A percentile compares a stretch with the other conserved stretches of the same genome.
phyloP scores from a whole-genome alignment of 805 yeast species.

The Saccharomycopsis javanensis region DNA sequence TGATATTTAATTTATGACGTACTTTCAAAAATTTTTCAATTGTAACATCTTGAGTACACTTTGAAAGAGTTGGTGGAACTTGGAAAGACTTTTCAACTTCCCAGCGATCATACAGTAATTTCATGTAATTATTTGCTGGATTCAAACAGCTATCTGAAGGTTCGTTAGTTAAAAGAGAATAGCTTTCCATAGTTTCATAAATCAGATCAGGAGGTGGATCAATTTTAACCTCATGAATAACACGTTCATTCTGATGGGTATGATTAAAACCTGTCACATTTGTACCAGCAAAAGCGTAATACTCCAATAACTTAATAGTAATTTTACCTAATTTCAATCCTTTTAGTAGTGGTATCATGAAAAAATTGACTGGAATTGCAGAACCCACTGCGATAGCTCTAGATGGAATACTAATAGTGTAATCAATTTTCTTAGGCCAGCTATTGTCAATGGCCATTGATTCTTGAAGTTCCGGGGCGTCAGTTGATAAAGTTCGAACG shows the following conservation, averaged over 20 bases:
- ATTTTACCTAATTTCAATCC: constrained; percentile 74
- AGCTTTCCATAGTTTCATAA: constrained; percentile 8
- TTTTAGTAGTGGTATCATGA: constrained; percentile 70
- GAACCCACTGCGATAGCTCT: constrained; percentile 90
- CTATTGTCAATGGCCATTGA: constrained; percentile 90
- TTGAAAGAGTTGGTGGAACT: constrained; percentile 64
- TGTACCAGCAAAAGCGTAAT: constrained; percentile 32
- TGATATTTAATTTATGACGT: constrained; percentile 79
- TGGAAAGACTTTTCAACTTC: constrained; percentile 50
- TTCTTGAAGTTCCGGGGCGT: constrained; percentile 78
- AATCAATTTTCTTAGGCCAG: constrained; percentile 93
- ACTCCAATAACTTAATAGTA: constrained; percentile 58
- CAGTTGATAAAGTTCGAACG: constrained; percentile 79
- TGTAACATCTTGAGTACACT: constrained; percentile 82
- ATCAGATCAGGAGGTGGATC: constrained; percentile 21
- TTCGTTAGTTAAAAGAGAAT: neutral
- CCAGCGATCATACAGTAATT: constrained; percentile 48
- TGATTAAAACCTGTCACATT: neutral
- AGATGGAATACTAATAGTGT: constrained; percentile 74
- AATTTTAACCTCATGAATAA: constrained; percentile 41
- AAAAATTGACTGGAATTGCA: constrained; percentile 54
- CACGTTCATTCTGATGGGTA: constrained; percentile 52
- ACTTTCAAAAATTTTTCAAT: constrained; percentile 63
- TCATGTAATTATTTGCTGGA: constrained; percentile 11
- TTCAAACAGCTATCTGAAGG: neutral